Base-by-base conservation (phyloP, 257 asterid genomes). In the Linaria vulgaris region DNA sequence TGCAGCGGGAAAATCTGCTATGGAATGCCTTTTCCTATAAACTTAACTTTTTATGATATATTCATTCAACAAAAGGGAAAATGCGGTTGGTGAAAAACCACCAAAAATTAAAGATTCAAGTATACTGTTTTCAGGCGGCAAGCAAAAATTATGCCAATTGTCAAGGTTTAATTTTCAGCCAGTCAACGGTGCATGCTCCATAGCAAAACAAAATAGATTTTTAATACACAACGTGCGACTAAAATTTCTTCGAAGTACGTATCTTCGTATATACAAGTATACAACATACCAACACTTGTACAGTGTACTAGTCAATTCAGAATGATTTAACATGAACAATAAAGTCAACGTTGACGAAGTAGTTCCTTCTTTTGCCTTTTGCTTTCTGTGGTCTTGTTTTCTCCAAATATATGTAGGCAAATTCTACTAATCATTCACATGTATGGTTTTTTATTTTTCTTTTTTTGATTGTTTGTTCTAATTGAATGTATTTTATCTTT, bases 11-110 rank as follows among this genome's bases (percentile, higher is more conserved):
- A 7, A 34, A 34, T 8, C 41, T 11, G 10, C 9, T 34, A 1
- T 3, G 6, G 9, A 34, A 34, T 34, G 41, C 41, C 41, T 34
- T 34, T 34, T 34, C 10, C 9, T 34, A 34, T 34, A 1, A 34
- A 34, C 6, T 4, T 3, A 3, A 3, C 10, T 34, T 34, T 4
- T 34, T 34, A 34, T 34, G 41, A 34, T 34, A 34, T 34, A 34
- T 34, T 34, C 41, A 34, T 34, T 34, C 41, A 34, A 34, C 10
- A 20, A 21, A 27, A 55, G 10, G 1, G 9, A 34, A 12, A 55
- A 34, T 34, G 63, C 9, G 74, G 74, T 68, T 19, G 74, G 70
- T 61, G 69, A 61, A 43, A 44, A 55, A 45, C 58, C 44, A 67
- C 34, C 43, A 20, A 55, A 58, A 27, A 51, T 16, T 72, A 19